These are phyloP conservation scores for Yamadazyma laniorum DNA, from an alignment of 805 yeast species.

Conservation along the genomic window DNA sequence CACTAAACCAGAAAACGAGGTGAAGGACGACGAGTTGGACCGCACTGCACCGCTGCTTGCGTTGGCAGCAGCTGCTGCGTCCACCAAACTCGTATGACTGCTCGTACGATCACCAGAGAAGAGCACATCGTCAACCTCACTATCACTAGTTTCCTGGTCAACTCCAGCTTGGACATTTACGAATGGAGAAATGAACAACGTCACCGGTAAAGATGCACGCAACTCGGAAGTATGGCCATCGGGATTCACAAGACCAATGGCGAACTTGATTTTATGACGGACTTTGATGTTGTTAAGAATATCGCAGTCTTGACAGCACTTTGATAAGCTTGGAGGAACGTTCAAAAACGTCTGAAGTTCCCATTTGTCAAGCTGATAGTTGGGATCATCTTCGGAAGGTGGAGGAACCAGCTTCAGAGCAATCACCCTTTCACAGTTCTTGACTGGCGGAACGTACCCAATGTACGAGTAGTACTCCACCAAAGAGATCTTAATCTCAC, in stretches of 20 bases:
- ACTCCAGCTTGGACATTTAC: conserved; percentile 58
- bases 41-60: conserved; percentile 3
- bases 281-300: conserved; percentile 69
- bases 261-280: conserved; percentile 83
- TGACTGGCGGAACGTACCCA: conserved; percentile 56
- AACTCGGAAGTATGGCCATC: conserved; percentile 93
- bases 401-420: conserved; percentile 45
- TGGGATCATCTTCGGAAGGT: conserved; percentile 43
- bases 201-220: conserved; percentile 84
- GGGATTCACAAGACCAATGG: conserved; percentile 73
- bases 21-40: conserved; percentile 28
- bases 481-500: conserved; percentile 65
- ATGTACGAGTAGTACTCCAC: conserved; percentile 66
- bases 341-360: conserved; percentile 58
- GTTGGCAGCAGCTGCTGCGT: conserved; percentile 10
- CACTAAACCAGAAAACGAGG: conserved; percentile 44
- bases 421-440: conserved; percentile 61
- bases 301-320: conserved; percentile 85
- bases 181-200: conserved; percentile 74
- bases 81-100: conserved; percentile 23
- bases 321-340: conserved; percentile 70
- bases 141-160: conserved; percentile 18
- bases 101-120: conserved; percentile 23
- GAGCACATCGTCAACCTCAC: conserved; percentile 27
- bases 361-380: conserved; percentile 61